Evolutionary conservation across 2,329 filamentous ascomycete species (phyloP).

Genomic region (Epichloe scottii): DNA sequence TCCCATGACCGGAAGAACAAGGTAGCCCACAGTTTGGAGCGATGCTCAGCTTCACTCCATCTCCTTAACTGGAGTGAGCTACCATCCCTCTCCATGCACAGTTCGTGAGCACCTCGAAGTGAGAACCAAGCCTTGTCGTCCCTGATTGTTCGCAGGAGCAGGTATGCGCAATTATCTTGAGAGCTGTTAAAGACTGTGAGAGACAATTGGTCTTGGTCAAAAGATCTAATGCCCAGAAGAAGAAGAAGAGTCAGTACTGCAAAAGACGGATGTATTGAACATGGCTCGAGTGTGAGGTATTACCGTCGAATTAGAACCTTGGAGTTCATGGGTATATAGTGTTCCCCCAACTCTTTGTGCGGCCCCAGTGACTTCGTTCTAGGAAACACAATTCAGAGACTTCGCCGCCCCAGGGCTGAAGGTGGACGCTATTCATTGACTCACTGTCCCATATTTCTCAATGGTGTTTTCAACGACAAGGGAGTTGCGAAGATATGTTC

Average conservation of each 20-base stretch:
- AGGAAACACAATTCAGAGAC: neutral
- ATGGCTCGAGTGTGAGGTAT: neutral
- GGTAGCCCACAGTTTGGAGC: slow-evolving; percentile 39
- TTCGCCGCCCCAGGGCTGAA: neutral
- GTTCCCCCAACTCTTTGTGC: slow-evolving; percentile 28
- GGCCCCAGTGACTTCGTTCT: slow-evolving; percentile 37
- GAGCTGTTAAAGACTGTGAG: slow-evolving; percentile 39
- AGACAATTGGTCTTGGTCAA: slow-evolving; percentile 42
- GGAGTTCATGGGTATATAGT: slow-evolving; percentile 33
- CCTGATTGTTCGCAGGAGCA: slow-evolving; percentile 33
- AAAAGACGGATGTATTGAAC: slow-evolving; percentile 1
- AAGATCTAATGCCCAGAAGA: slow-evolving; percentile 26
- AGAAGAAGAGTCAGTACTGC: slow-evolving; percentile 4
- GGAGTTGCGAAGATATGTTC: slow-evolving; percentile 46
- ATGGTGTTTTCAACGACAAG: slow-evolving; percentile 35
- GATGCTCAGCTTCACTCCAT: slow-evolving; percentile 33
- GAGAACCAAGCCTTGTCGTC: slow-evolving; percentile 32
- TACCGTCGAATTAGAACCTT: slow-evolving; percentile 44
- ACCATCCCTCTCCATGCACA: slow-evolving; percentile 37
- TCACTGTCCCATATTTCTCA: slow-evolving; percentile 25
- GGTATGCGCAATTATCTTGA: slow-evolving; percentile 29
- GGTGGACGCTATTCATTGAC: slow-evolving; percentile 14
- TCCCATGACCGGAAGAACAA: slow-evolving; percentile 49
- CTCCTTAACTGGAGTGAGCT: slow-evolving; percentile 37
- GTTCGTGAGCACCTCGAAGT: slow-evolving; percentile 38